phyloP scores from a whole-genome alignment of 257 asterid genomes.

The Ehretia macrophylla region DNA sequence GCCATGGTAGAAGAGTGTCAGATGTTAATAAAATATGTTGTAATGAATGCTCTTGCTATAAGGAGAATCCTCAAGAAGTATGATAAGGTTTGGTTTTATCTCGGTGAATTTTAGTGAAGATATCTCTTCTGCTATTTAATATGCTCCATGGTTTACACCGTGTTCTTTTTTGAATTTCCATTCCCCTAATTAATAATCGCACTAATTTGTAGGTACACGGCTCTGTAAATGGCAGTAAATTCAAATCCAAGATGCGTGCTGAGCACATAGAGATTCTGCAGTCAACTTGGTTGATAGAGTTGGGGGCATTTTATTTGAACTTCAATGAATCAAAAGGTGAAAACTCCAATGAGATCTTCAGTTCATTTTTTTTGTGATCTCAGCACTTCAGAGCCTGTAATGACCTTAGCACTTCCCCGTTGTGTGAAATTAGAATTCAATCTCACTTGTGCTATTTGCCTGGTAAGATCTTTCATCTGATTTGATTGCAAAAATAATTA shows the following conservation, averaged over 20 bases:
- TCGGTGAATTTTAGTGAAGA: background rate
- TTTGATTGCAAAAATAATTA: background rate
- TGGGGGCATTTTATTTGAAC: conserved; percentile 72
- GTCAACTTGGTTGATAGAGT: conserved; percentile 81
- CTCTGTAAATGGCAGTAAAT: conserved; percentile 66
- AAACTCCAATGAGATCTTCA: conserved; percentile 23
- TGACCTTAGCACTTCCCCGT: conserved; percentile 63
- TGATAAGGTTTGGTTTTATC: conserved; percentile 49
- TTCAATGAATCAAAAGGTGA: conserved; percentile 34
- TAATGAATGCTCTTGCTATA: conserved; percentile 82
- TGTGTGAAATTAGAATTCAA: conserved; percentile 52
- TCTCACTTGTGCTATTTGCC: conserved; percentile 80
- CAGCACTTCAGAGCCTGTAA: conserved; percentile 35
- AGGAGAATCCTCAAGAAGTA: conserved; percentile 89
- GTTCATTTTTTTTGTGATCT: conserved; percentile 55
- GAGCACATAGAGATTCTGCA: conserved; percentile 70
- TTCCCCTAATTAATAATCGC: background rate
- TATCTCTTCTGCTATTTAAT: background rate
- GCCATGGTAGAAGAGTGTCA: conserved; percentile 58
- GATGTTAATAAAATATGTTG: conserved; percentile 60
- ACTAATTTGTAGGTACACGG: conserved; percentile 59
- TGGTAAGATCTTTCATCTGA: conserved; percentile 41
- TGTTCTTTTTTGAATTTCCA: background rate
- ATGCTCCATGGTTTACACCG: background rate
- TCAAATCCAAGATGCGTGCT: conserved; percentile 61